Evolutionary conservation across 2,329 filamentous ascomycete genomes (phyloP).

Genomic region (Colletotrichum falcatum): DNA sequence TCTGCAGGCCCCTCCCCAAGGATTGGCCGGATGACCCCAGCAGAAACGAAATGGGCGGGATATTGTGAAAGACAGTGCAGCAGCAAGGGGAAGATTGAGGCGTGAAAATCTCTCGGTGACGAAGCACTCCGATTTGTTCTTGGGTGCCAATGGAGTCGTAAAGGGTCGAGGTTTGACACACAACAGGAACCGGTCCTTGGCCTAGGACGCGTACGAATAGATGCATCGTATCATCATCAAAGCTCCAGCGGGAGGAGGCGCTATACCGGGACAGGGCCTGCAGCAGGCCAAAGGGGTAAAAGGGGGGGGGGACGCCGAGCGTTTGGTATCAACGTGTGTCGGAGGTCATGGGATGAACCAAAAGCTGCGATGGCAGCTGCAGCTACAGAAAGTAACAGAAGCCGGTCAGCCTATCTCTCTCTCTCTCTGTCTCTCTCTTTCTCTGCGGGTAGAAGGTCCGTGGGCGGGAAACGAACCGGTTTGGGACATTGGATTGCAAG

Average conservation of each 20-base stretch:
- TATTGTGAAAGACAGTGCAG: constrained; percentile 35
- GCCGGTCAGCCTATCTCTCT: background rate
- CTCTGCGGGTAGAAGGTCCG: background rate
- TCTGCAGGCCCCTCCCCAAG: background rate
- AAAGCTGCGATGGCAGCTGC: constrained; percentile 22
- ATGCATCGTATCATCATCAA: constrained; percentile 32
- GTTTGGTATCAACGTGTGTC: constrained; percentile 3
- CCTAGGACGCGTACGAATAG: background rate
- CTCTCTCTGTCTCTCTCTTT: background rate
- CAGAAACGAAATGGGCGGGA: constrained; percentile 27
- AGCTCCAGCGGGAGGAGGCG: constrained; percentile 31
- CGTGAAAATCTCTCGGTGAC: constrained; percentile 29
- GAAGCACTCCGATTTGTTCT: constrained; percentile 31
- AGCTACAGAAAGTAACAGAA: background rate
- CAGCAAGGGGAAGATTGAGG: constrained; percentile 26
- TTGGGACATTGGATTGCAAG: background rate
- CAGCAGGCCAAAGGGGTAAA: constrained; percentile 28
- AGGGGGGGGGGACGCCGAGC: constrained; percentile 1
- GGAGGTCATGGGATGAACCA: constrained; percentile 32
- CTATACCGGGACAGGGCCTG: constrained; percentile 38
- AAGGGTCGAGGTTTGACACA: constrained; percentile 4
- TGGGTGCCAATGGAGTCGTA: constrained; percentile 1
- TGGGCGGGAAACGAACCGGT: constrained; percentile 8
- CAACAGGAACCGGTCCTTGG: background rate
- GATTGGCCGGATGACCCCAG: constrained; percentile 13